Evolutionary conservation across 148 eudicot species (phyloP).

Genomic region (Arctostaphylos glauca): DNA sequence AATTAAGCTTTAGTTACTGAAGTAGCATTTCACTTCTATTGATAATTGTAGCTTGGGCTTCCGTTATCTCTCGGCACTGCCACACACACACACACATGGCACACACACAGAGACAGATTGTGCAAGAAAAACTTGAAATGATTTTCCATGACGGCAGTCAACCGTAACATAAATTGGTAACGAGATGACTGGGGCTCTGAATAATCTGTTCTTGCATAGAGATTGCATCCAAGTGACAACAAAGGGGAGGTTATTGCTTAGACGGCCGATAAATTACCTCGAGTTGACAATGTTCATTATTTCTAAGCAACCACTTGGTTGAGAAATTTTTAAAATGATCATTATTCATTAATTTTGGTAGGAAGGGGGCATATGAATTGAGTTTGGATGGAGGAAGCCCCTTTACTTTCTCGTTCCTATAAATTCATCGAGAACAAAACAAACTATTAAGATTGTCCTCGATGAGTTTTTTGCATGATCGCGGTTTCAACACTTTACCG

Average conservation of each 20-base stretch:
- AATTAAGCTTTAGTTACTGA: neutral
- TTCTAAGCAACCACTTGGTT: neutral
- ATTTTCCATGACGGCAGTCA: neutral
- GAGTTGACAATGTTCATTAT: neutral
- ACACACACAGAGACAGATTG: neutral
- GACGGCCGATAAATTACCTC: neutral
- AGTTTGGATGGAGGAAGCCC: too few relatives aligned
- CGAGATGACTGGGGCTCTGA: neutral
- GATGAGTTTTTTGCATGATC: too few relatives aligned
- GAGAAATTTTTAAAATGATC: too few relatives aligned
- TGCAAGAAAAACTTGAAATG: neutral
- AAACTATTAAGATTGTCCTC: too few relatives aligned
- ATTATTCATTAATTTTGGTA: too few relatives aligned
- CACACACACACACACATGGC: neutral
- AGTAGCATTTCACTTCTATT: neutral
- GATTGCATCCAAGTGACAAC: neutral
- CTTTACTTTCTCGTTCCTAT: too few relatives aligned
- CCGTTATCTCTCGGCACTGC: neutral
- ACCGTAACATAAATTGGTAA: neutral
- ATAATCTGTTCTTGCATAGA: neutral
- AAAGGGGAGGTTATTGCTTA: neutral
- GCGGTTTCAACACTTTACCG: too few relatives aligned
- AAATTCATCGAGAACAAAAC: too few relatives aligned
- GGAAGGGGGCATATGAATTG: too few relatives aligned
- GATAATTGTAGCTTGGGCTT: neutral